Conservation (phyloP, 768 basidiomycete species). For the Pisolithus sp. region DNA sequence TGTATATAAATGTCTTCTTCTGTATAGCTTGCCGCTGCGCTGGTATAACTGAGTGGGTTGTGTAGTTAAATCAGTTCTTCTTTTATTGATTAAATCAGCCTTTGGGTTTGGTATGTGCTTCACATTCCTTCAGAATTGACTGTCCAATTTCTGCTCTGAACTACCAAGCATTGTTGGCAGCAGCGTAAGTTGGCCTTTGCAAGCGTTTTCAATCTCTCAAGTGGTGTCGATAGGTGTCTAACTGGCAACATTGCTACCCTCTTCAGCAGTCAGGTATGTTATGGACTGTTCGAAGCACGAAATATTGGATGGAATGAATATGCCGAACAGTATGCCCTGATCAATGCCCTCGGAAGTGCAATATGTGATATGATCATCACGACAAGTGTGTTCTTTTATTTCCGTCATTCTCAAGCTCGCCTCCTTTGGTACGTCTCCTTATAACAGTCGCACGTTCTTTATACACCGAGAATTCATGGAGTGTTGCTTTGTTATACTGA, state of each 20-base stretch:
- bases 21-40: constrained; percentile 2
- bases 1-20: background rate
- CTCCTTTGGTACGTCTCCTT: background rate
- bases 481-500: background rate
- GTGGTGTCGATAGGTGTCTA: background rate
- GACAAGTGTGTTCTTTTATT: constrained; percentile 10
- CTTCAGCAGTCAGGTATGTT: background rate
- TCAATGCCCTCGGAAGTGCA: constrained; percentile 9
- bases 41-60: constrained; percentile 11
- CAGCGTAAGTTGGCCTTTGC: background rate
- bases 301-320: background rate
- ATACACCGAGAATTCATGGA: background rate
- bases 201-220: background rate
- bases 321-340: constrained; percentile 5
- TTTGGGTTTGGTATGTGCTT: background rate
- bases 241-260: background rate
- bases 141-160: background rate
- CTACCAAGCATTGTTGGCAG: background rate
- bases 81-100: background rate
- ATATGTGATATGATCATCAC: constrained; percentile 18
- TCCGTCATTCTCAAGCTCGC: constrained; percentile 8
- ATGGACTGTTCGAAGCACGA: background rate
- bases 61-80: background rate
- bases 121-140: background rate
- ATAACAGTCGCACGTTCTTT: too few relatives aligned